Evolutionary conservation across 305 asterid species (phyloP).

Genomic region (Fraxinus albicans): DNA sequence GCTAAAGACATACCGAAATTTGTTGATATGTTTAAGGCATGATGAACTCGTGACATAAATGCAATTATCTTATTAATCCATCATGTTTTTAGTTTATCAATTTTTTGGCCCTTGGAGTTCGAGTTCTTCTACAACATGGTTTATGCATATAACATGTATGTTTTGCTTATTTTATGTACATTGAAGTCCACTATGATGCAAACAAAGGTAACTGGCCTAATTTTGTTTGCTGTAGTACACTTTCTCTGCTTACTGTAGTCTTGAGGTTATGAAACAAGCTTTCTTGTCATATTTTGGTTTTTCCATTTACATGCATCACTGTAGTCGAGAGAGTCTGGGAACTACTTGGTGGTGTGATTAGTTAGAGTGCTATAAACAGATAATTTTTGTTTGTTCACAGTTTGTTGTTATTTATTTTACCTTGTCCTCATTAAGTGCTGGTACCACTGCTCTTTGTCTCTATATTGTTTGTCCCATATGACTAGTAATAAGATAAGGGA

Average conservation of each 20-base stretch:
- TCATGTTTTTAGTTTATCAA: not conserved
- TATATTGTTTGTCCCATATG: not conserved
- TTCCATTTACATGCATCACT: not conserved
- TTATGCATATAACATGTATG: not conserved
- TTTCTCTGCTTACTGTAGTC: not conserved
- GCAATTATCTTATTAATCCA: not conserved
- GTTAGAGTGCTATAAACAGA: not conserved
- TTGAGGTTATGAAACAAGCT: not conserved
- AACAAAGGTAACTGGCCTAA: not conserved
- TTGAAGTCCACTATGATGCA: not conserved
- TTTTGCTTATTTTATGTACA: not conserved
- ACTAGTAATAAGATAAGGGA: not conserved
- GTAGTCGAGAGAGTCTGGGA: not conserved
- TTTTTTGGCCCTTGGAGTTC: not conserved
- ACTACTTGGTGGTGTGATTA: not conserved
- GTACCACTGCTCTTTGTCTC: not conserved
- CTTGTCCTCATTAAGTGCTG: not conserved
- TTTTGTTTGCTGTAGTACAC: not conserved
- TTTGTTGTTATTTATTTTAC: not conserved
- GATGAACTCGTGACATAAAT: slow-evolving; percentile 25
- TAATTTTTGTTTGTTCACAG: not conserved
- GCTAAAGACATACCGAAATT: slow-evolving; percentile 78
- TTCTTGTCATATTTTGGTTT: not conserved
- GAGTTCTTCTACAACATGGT: not conserved
- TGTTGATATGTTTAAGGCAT: slow-evolving; percentile 69